Percentiles rank a stretch among this genome's conserved stretches.
These are phyloP conservation scores for Tulasnella sp. DNA, from an alignment of 768 basidiomycete genomes.

Conservation along the genomic window DNA sequence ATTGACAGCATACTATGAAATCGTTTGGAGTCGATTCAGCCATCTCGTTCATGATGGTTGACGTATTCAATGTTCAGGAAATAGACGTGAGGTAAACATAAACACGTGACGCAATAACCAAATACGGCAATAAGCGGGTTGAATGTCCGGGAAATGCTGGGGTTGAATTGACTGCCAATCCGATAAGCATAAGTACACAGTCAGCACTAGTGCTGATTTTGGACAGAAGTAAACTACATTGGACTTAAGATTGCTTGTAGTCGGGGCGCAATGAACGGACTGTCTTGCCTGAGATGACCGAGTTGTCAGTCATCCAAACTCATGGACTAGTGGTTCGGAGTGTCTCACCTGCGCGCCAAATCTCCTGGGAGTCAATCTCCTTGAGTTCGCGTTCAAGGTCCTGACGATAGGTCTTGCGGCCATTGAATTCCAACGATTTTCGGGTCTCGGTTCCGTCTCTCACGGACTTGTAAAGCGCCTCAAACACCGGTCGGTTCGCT, in stretches of 20 bases:
- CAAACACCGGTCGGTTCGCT: constrained; percentile 89
- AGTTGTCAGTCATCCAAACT: constrained; percentile 11
- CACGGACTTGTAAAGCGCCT: constrained; percentile 89
- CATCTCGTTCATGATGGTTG: too few relatives aligned
- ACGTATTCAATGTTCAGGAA: too few relatives aligned
- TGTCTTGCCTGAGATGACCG: constrained; percentile 48
- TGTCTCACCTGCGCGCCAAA: constrained; percentile 79
- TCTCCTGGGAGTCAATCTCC: constrained; percentile 96
- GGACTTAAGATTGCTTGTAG: constrained; percentile 36
- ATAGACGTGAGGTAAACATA: too few relatives aligned
- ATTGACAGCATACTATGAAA: too few relatives aligned
- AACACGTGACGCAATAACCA: too few relatives aligned
- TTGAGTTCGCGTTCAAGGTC: constrained; percentile 85
- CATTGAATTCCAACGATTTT: constrained; percentile 93
- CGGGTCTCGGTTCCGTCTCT: constrained; percentile 93
- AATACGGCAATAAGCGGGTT: too few relatives aligned
- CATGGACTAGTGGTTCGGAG: not conserved
- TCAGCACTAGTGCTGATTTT: not conserved
- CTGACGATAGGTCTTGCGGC: constrained; percentile 79
- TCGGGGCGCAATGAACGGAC: constrained; percentile 84
- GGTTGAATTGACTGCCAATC: too few relatives aligned
- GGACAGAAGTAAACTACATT: not conserved
- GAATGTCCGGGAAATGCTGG: too few relatives aligned
- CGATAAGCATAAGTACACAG: too few relatives aligned
- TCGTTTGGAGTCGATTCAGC: too few relatives aligned